A percentile compares a stretch with the other conserved stretches of the same genome.
Conservation (phyloP, 2,329 filamentous ascomycete species). For the Aureobasidium sp. region DNA sequence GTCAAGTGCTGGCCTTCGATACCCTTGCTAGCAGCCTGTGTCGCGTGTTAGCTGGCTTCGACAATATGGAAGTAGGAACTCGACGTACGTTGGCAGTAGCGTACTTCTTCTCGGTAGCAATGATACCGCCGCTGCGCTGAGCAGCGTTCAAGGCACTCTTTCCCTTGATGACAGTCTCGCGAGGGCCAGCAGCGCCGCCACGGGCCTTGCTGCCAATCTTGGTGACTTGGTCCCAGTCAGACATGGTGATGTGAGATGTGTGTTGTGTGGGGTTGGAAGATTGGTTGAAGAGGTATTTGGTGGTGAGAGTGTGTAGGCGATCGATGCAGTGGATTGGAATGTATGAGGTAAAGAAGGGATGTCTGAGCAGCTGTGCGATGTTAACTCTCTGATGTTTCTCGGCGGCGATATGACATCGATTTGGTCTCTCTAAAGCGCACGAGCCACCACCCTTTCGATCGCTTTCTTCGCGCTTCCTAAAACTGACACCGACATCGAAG, state of each 20-base stretch:
- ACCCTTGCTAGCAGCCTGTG: conserved; percentile 26
- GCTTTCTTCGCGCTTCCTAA: not conserved
- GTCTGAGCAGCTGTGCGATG: not conserved
- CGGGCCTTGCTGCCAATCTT: conserved; percentile 88
- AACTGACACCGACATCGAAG: not conserved
- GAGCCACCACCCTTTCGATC: not conserved
- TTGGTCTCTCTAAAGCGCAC: not conserved
- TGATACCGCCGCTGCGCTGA: conserved; percentile 65
- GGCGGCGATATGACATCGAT: conserved; percentile 9
- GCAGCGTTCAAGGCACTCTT: conserved; percentile 83
- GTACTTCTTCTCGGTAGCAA: conserved; percentile 90
- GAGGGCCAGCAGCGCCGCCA: conserved; percentile 56
- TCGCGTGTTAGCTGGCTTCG: conserved; percentile 38
- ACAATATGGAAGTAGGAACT: not conserved
- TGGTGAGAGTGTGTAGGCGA: not conserved
- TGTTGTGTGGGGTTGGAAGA: not conserved
- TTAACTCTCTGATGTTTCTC: not conserved
- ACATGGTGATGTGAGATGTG: conserved; percentile 31
- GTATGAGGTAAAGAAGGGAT: conserved; percentile 8
- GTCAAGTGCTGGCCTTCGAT: conserved; percentile 88
- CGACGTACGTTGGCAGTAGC: conserved; percentile 69
- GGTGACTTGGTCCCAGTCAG: conserved; percentile 81
- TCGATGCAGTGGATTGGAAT: not conserved
- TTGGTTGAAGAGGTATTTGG: not conserved
- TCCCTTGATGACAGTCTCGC: conserved; percentile 85